Evolutionary conservation across 2,329 filamentous ascomycete genomes (phyloP), one percentile per base, ranked within the genome.

Genomic region (Pyrenophora seminiperda): DNA sequence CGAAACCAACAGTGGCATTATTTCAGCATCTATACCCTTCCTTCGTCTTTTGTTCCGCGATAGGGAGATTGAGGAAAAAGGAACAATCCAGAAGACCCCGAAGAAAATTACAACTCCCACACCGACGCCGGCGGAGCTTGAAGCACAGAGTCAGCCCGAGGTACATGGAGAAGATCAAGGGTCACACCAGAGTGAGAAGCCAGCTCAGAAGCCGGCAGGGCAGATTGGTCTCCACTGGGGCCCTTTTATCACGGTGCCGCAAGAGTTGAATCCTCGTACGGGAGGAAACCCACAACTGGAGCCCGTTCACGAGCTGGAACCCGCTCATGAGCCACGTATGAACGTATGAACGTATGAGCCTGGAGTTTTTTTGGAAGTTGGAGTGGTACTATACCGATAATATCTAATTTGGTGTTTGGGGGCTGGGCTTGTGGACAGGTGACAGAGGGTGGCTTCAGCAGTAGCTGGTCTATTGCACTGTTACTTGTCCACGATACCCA

Each of bases 1-100:
- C 19, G 77, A 80, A 54, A 73, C 77, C 6, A 77, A 77, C 58
- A 67, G 75, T 20, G 77, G 76, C 13, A 78, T 79, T 47, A 70
- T 78, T 5, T 76, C 75, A 2, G 75, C 77, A 0, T 77, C 73
- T 0, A 63, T 79, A 0, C 76, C 77, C 1, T 73, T 77, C 11
- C 68, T 80, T 15, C 71, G 74, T 9, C 67, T 77, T 2, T 65
- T 78, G 15, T 75, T 77, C 48, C 54, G 56, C n/a, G 41, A 61
- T 22, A 55, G 50, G 29, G 56, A 64, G 38, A 55, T 57, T 18
- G 48, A 57, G 22, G 41, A 58, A 5, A 54, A 56, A 27, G 10
- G 20, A 46, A 52, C 7, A 43, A 41, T 29, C 42, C 47, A 27
- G 13, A 27, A n/a, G 20, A 48, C 47, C 34, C 34, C 55, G 47